Evolutionary conservation across 169 alveolate species (phyloP).

Genomic region (Cryptosporidium ryanae): DNA sequence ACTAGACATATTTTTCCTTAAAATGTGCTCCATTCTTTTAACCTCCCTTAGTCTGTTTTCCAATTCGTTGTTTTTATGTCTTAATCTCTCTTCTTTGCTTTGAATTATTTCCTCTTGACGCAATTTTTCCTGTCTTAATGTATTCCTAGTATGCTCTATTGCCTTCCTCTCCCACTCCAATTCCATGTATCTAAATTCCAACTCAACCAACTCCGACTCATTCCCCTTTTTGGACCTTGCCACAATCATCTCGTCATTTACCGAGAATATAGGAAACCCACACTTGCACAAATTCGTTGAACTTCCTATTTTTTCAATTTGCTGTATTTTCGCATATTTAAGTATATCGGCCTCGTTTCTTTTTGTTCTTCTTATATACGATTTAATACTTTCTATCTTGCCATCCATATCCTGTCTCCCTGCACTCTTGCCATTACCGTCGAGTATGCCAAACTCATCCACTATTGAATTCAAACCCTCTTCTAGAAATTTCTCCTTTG

Average conservation of each 20-base stretch:
- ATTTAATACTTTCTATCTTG: slow-evolving; percentile 3
- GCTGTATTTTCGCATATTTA: not conserved
- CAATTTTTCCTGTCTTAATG: slow-evolving; percentile 19
- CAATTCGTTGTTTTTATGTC: not conserved
- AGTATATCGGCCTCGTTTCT: slow-evolving; percentile 8
- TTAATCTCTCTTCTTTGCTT: slow-evolving; percentile 26
- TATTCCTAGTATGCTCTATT: slow-evolving; percentile 3
- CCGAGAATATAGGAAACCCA: slow-evolving; percentile 32
- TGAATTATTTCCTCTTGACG: slow-evolving; percentile 20
- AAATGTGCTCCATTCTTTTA: slow-evolving; percentile 27
- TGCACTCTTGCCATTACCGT: not conserved
- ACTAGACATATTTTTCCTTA: not conserved
- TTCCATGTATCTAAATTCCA: slow-evolving; percentile 51
- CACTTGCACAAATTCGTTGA: slow-evolving; percentile 30
- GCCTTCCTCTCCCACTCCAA: slow-evolving; percentile 53
- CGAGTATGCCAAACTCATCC: slow-evolving; percentile 8
- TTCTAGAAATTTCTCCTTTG: slow-evolving; percentile 4
- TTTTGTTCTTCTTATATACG: not conserved
- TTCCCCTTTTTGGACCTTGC: slow-evolving; percentile 1
- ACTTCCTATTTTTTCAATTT: slow-evolving; percentile 12
- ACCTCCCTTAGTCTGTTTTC: slow-evolving; percentile 31
- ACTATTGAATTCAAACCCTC: slow-evolving; percentile 9
- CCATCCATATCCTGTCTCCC: not conserved
- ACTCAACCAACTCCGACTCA: slow-evolving; percentile 18
- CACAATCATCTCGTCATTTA: slow-evolving; percentile 19